Conservation (phyloP, 129 eudicot genomes). For the Flaveria bidentis region DNA sequence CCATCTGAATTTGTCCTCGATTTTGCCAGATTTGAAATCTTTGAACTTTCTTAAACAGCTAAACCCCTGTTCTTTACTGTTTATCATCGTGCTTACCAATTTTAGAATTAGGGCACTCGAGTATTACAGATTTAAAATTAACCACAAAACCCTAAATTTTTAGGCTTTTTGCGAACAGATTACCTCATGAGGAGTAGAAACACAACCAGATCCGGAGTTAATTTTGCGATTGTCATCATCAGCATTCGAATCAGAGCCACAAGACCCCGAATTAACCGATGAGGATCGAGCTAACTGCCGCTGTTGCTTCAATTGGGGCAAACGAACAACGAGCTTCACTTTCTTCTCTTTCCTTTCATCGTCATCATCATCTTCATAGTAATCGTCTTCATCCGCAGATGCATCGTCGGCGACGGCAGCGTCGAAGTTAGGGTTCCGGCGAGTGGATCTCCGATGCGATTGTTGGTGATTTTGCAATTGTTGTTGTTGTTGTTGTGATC, state of each 20-base stretch:
- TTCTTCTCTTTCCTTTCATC: constrained; percentile 80
- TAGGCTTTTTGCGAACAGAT: not conserved
- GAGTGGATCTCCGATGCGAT: constrained; percentile 75
- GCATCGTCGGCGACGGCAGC: constrained; percentile 35
- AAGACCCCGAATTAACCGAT: constrained; percentile 42
- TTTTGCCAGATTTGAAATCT: constrained; percentile 16
- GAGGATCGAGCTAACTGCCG: constrained; percentile 28
- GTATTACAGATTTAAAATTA: not conserved
- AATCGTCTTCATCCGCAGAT: constrained; percentile 35
- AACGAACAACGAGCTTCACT: constrained; percentile 69
- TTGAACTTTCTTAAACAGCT: too few relatives aligned
- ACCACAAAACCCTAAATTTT: constrained; percentile 34
- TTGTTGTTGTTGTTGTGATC: constrained; percentile 39
- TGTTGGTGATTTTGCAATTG: constrained; percentile 31
- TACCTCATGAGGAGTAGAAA: constrained; percentile 41
- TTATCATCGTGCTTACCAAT: constrained; percentile 14
- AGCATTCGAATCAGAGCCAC: constrained; percentile 42
- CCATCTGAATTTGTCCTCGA: constrained; percentile 7
- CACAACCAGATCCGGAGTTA: constrained; percentile 58
- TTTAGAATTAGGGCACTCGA: not conserved
- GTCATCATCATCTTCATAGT: constrained; percentile 73
- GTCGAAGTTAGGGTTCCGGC: constrained; percentile 68
- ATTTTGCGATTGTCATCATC: constrained; percentile 52
- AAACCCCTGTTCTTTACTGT: constrained; percentile 2
- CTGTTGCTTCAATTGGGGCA: constrained; percentile 52